Percentiles rank a stretch among this genome's conserved stretches.
phyloP scores from a whole-genome alignment of 78 protist species.

The Emiliania huxleyi region DNA sequence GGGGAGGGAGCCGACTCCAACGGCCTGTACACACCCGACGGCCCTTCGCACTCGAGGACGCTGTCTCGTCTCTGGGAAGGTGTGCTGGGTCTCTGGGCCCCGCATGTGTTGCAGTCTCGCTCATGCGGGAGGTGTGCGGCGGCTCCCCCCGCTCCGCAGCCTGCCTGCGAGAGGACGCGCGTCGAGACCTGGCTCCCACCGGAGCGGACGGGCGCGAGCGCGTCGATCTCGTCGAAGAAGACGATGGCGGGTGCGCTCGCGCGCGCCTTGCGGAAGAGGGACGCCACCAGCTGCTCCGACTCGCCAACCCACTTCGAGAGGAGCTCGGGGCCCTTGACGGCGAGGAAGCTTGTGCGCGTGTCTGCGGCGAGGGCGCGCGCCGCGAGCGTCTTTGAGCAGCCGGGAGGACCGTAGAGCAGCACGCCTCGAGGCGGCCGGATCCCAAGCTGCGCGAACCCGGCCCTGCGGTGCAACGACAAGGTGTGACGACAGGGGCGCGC shows the following conservation, averaged over 20 bases:
- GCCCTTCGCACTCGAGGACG: too few species aligned
- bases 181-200: not conserved
- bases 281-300: conserved; percentile 32
- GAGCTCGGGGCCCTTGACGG: conserved; percentile 94
- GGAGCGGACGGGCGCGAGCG: not conserved
- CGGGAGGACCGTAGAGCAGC: conserved; percentile 71
- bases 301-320: conserved; percentile 84
- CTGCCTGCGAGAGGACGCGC: conserved; percentile 45
- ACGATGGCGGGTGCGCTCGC: conserved; percentile 39
- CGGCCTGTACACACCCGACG: too few species aligned
- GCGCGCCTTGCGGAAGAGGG: conserved; percentile 50
- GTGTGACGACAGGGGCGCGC: too few species aligned
- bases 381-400: conserved; percentile 59
- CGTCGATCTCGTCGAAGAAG: conserved; percentile 59
- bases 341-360: conserved; percentile 81
- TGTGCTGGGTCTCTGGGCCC: too few species aligned
- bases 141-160: too few species aligned
- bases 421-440: conserved; percentile 86
- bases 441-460: conserved; percentile 79
- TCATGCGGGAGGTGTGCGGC: too few species aligned
- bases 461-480: conserved; percentile 70
- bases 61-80: too few species aligned
- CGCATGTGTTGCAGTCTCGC: too few species aligned
- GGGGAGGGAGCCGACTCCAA: too few species aligned
- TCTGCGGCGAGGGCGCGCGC: conserved; percentile 95